A percentile compares a stretch with the other conserved stretches of the same genome.
Evolutionary conservation across 768 basidiomycete genomes (phyloP).

Genomic region (Lactifluus volemus): DNA sequence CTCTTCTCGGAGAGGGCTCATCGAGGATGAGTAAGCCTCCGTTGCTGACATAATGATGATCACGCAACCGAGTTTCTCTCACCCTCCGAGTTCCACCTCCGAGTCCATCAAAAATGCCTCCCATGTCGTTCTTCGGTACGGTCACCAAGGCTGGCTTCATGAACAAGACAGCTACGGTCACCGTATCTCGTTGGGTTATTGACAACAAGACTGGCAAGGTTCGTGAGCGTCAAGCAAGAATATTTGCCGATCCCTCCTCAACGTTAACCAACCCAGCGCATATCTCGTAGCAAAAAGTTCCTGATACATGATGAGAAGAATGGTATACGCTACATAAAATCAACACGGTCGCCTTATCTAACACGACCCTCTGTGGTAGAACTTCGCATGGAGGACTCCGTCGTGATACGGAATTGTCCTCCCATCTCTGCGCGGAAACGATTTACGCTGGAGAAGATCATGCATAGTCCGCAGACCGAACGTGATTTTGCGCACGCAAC

Average conservation of each 20-base stretch:
- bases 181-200: constrained; percentile 64
- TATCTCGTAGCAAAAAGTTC: constrained; percentile 70
- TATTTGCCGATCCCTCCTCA: constrained; percentile 1
- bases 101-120: constrained; percentile 45
- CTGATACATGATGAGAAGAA: constrained; percentile 68
- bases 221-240: constrained; percentile 16
- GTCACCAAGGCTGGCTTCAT: constrained; percentile 79
- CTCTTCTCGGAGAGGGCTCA: background rate
- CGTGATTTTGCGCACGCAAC: constrained; percentile 11
- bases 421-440: constrained; percentile 73
- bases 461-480: constrained; percentile 61
- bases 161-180: constrained; percentile 80
- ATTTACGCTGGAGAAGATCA: constrained; percentile 58
- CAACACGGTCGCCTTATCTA: constrained; percentile 5
- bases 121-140: constrained; percentile 63
- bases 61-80: background rate
- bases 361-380: constrained; percentile 29
- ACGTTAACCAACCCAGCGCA: constrained; percentile 37
- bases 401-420: constrained; percentile 73
- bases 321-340: constrained; percentile 43
- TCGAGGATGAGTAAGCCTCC: background rate
- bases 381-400: constrained; percentile 59
- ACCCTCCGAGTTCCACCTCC: too few species aligned
- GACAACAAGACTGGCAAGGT: constrained; percentile 76
- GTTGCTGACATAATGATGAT: background rate